Percentiles rank a stretch among this genome's conserved stretches.
Evolutionary conservation across 768 basidiomycete genomes (phyloP).

Genomic region (Dendrothele bispora): DNA sequence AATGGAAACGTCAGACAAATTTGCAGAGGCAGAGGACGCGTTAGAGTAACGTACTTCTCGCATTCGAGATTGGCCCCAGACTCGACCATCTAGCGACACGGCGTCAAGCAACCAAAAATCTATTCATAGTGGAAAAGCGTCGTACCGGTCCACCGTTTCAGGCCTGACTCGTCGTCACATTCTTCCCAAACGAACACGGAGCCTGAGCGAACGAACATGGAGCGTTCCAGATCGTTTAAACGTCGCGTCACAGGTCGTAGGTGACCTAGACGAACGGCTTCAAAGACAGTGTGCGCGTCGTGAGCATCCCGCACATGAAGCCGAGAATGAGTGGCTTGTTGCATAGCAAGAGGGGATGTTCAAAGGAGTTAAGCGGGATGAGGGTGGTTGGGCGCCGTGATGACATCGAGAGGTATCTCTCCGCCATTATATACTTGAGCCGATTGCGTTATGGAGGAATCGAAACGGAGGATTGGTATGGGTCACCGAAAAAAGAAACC

Average conservation of each 20-base stretch:
- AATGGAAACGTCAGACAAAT: slow-evolving; percentile 5
- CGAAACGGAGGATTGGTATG: slow-evolving; percentile 5
- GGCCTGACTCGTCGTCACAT: slow-evolving; percentile 61
- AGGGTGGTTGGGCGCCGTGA: background rate
- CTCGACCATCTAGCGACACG: slow-evolving; percentile 49
- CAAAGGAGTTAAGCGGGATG: background rate
- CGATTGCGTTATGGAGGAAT: background rate
- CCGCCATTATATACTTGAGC: slow-evolving; percentile 1
- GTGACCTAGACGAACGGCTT: slow-evolving; percentile 53
- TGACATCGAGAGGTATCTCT: background rate
- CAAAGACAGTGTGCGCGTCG: slow-evolving; percentile 66
- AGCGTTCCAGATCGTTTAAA: slow-evolving; percentile 61
- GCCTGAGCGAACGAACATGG: slow-evolving; percentile 55
- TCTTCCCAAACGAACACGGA: slow-evolving; percentile 74
- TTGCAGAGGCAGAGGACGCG: background rate
- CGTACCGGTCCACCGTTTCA: slow-evolving; percentile 65
- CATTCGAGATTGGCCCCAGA: slow-evolving; percentile 71
- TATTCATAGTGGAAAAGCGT: background rate
- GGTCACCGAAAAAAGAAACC: background rate
- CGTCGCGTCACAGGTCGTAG: slow-evolving; percentile 53
- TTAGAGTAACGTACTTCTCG: slow-evolving; percentile 42
- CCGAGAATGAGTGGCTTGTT: slow-evolving; percentile 63
- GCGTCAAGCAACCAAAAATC: slow-evolving; percentile 1
- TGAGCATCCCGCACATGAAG: slow-evolving; percentile 66
- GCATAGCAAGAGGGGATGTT: slow-evolving; percentile 31